These are phyloP conservation scores for Penicillium dipodomyicola DNA, from an alignment of 495 filamentous ascomycete genomes.

Conservation along the genomic window DNA sequence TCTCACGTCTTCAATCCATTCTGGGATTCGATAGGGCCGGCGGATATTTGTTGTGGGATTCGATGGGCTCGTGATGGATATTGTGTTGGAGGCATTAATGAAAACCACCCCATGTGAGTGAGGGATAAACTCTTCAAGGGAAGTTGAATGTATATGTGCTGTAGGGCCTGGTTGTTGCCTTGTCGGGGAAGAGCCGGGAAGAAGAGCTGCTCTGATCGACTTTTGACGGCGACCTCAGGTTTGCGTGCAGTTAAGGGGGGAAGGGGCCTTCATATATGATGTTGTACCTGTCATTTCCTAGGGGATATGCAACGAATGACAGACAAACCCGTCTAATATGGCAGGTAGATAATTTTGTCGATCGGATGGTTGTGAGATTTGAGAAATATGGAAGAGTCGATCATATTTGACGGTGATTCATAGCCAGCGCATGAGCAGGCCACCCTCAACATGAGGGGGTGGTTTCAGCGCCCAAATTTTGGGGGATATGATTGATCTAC, in stretches of 20 bases:
- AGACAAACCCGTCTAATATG: not conserved
- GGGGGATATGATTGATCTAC: conserved; percentile 2
- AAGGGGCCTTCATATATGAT: not conserved
- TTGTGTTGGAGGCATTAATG: not conserved
- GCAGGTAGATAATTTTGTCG: not conserved
- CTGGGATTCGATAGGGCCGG: not conserved
- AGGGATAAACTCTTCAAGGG: not conserved
- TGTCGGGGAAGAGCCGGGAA: not conserved
- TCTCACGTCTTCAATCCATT: not conserved
- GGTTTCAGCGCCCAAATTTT: not conserved
- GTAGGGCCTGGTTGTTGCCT: not conserved
- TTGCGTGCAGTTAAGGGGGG: not conserved
- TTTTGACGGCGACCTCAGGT: not conserved
- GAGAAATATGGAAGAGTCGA: not conserved
- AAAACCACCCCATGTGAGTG: not conserved
- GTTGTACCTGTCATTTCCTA: not conserved
- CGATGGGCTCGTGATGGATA: not conserved
- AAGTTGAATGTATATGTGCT: not conserved
- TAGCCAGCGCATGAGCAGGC: not conserved
- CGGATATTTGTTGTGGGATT: not conserved
- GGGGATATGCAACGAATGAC: not conserved
- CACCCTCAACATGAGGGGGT: not conserved
- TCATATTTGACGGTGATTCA: not conserved
- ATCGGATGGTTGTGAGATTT: not conserved
- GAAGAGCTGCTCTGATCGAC: not conserved